Base-by-base conservation (phyloP, 805 yeast species). In the Candida mattraensis region DNA sequence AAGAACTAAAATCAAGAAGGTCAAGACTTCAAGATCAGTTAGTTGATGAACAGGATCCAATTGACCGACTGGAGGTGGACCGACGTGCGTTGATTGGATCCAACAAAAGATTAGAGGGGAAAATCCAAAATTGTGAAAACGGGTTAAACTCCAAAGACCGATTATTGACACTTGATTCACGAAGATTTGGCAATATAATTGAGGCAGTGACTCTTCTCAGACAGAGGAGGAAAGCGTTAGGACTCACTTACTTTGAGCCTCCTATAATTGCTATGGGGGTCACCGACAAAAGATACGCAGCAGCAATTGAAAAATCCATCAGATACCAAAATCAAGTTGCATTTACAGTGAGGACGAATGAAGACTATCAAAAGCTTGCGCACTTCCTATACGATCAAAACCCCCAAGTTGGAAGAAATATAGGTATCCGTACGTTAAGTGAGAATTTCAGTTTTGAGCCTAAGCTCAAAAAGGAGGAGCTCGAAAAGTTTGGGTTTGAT, bases 231-330 rank as follows among this genome's bases (percentile, higher is more conserved):
- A 49, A 51, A 1, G 53, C 56, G 5, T 65, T 32, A 5, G 28
- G 41, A 2, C 18, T 79, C 32, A 52, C 59, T 9, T 75, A 84
- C 35, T 76, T 67, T 39, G 94, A 84, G 51, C 94, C 96, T 1
- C 89, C 97, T 0, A 59, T 81, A 7, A 64, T 87, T 18, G 69
- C 83, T 0, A 68, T 91, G 15, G 67, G 74, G 4, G 74, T 81
- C 0, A 67, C 65, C 1, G 73, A 79, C 39, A 55, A 61, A 7
- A 47, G 56, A 7, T 72, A 70, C 48, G 80, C 84, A 0, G 65
- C 70, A 7, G 76, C 73, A 38, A 56, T 87, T 34, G 85, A 80
- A 32, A 68, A 73, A 31, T 66, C 77, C 5, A 69, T 85, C 6
- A 78, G 75, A 33, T 58, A 60, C 28, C 68, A 69, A 34, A 73